Percentiles rank a stretch among this genome's conserved stretches.
phyloP scores from a whole-genome alignment of 345 rosid genomes.

The Capsella bursapastoris region DNA sequence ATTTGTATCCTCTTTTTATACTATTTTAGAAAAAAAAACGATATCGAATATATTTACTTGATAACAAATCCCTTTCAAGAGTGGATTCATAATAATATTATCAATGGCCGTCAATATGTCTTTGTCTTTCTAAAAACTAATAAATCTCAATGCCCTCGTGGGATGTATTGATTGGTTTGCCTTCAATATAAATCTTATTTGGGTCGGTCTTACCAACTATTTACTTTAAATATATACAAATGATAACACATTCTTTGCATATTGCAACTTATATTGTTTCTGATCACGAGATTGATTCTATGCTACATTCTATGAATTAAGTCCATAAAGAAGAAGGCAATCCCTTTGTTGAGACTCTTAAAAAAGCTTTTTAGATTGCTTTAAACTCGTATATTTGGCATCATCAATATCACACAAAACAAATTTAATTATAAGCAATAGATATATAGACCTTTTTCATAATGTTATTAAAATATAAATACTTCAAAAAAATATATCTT shows the following conservation, averaged over 20 bases:
- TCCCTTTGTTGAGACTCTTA: slow-evolving; percentile 16
- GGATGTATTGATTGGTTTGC: slow-evolving; percentile 30
- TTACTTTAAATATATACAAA: slow-evolving; percentile 9
- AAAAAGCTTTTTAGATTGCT: neutral
- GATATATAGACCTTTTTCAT: too few relatives aligned
- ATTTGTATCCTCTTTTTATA: neutral
- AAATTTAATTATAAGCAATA: neutral
- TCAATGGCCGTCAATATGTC: slow-evolving; percentile 30
- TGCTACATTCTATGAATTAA: slow-evolving; percentile 20
- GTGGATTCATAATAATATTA: slow-evolving; percentile 1
- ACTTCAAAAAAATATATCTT: neutral
- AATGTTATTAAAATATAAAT: neutral
- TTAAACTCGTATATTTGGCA: slow-evolving; percentile 29
- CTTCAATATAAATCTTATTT: slow-evolving; percentile 23
- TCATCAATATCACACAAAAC: neutral
- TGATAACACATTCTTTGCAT: slow-evolving; percentile 34
- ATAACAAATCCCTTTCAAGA: neutral
- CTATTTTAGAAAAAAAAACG: neutral
- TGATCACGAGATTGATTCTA: neutral
- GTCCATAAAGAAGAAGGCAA: slow-evolving; percentile 12
- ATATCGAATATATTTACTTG: neutral
- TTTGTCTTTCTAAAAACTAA: slow-evolving; percentile 31
- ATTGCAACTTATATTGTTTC: slow-evolving; percentile 25
- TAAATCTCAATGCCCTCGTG: slow-evolving; percentile 37
- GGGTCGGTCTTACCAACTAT: slow-evolving; percentile 39